Evolutionary conservation across 2,329 filamentous ascomycete species (phyloP), one percentile per base, ranked within the genome.

Genomic region (Epichloe glyceriae): DNA sequence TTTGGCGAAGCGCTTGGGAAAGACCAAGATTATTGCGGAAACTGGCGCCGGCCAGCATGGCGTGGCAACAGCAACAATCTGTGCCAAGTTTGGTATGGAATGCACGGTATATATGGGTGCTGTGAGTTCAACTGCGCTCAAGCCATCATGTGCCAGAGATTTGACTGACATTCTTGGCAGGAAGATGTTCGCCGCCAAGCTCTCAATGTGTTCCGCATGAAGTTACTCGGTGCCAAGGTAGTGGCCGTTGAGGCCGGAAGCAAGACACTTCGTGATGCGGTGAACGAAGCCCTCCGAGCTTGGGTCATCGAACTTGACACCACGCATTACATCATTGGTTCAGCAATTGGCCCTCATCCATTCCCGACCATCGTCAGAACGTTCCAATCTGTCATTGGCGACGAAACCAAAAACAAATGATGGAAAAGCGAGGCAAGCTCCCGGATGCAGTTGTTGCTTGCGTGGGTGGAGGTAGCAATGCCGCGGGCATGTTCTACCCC

Each of bases 41-140:
- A 98, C 93, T 15, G 93, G 93, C 58, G 93, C 93, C 50, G 93
- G 93, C 17, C 93, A 98, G 71, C 93, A 98, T 69, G 93, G 93
- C 73, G 93, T 98, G 38, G 93, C 93, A 3, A 97, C 93, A 33
- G 93, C 93, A 1, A 98, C 93, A 0, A 89, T 97, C 22, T 97
- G 93, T 62, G 93, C 93, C 64, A 95, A 96, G 71, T 97, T 98
- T 62, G 89, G 88, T 63, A 91, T 98, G 90, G 85, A 91, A 67
- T 98, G 93, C 66, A 95, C 89, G 33, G 86, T 98, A 50, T 98
- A 90, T 71, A 98, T 98, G 93, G 93, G 93, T 61, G 89, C 90
- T 45, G 72, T 74, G 65, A 66, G 71, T 69, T 38, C 4, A 8
- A 2, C 15, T 30, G 15, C 33, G 15, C 26, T 8, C 8, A 7